Percentiles rank a stretch among this genome's conserved stretches.
Conservation (phyloP, 2,329 filamentous ascomycete genomes). For the Dryadomyces sulphureus region DNA sequence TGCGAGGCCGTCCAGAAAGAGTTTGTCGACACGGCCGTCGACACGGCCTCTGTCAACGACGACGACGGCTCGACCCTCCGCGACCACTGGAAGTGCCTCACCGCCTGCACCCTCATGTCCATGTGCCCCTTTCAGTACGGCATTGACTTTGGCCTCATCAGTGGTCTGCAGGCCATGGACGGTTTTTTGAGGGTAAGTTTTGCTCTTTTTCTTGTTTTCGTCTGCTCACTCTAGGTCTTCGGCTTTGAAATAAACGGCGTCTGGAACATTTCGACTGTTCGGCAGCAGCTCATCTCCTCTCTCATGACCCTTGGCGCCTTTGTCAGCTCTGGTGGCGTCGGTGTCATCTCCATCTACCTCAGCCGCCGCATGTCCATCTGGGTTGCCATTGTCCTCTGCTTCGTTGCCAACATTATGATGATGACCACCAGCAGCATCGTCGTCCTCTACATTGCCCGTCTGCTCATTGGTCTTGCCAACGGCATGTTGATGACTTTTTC, state of each 20-base stretch:
- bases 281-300: conserved; percentile 32
- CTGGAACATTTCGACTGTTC: conserved; percentile 26
- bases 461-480: conserved; percentile 40
- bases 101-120: conserved; percentile 30
- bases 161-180: conserved; percentile 33
- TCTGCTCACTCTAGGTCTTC: background rate
- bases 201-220: background rate
- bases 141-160: conserved; percentile 33
- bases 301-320: conserved; percentile 33
- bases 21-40: background rate
- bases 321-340: conserved; percentile 25
- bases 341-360: conserved; percentile 20
- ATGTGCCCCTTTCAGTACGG: conserved; percentile 38
- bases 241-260: background rate
- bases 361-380: conserved; percentile 23
- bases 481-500: conserved; percentile 40
- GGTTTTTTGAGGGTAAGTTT: conserved; percentile 27
- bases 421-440: conserved; percentile 38
- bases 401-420: conserved; percentile 39
- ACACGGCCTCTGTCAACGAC: background rate
- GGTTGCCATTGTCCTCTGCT: conserved; percentile 32
- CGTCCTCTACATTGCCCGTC: conserved; percentile 37
- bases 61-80: conserved; percentile 12
- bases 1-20: background rate
- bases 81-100: conserved; percentile 18